Percentiles rank a stretch among this genome's conserved stretches.
These are phyloP conservation scores for Anethum foeniculum DNA, from an alignment of 140 eudicot genomes.

Conservation along the genomic window DNA sequence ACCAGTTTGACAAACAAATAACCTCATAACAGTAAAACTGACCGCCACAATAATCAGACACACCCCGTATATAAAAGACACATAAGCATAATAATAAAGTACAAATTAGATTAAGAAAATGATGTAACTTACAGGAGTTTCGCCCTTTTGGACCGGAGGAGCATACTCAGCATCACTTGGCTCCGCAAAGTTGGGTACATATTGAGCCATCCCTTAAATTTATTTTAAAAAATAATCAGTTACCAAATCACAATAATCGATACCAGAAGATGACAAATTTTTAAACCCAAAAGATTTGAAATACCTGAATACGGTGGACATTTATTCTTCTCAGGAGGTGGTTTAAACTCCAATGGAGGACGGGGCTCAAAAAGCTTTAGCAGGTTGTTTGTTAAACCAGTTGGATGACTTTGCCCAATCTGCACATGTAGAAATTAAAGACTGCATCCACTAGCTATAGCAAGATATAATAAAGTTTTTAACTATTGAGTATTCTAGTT, in stretches of 20 bases:
- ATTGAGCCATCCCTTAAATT: conserved; percentile 76
- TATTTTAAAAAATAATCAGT: background rate
- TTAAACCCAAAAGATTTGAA: background rate
- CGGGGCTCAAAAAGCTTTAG: conserved; percentile 91
- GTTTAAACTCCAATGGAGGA: conserved; percentile 87
- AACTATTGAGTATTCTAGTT: background rate
- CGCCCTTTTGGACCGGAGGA: conserved; percentile 68
- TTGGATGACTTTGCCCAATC: conserved; percentile 98
- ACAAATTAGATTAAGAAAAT: background rate
- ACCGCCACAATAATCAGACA: background rate
- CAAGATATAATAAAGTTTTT: background rate
- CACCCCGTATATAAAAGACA: background rate
- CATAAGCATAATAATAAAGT: background rate
- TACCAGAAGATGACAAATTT: background rate
- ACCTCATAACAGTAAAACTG: background rate
- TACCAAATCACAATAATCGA: background rate
- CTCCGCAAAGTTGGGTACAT: conserved; percentile 66
- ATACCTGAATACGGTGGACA: conserved; percentile 85
- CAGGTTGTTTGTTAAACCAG: conserved; percentile 69
- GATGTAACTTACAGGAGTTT: conserved; percentile 66
- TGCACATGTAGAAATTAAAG: conserved; percentile 24
- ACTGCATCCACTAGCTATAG: background rate
- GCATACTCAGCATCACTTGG: conserved; percentile 81
- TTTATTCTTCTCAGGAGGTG: conserved; percentile 96
- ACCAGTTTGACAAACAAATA: background rate